A percentile compares a stretch with the other conserved stretches of the same genome.
Evolutionary conservation across 768 basidiomycete species (phyloP).

Genomic region (Mycena floridula): DNA sequence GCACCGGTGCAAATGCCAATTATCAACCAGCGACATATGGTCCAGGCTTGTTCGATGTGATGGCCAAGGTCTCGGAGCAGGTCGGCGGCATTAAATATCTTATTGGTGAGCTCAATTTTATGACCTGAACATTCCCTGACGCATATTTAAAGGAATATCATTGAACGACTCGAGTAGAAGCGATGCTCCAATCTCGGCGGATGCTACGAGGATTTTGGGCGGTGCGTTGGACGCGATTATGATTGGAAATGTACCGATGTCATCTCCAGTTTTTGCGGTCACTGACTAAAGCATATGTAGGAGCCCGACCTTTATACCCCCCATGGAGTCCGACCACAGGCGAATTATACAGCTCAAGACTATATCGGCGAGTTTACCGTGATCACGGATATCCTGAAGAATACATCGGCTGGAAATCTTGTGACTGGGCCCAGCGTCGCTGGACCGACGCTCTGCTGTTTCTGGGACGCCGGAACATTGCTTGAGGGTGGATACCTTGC

Average conservation of each 20-base stretch:
- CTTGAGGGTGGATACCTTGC: conserved; percentile 35
- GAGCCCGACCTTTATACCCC: conserved; percentile 56
- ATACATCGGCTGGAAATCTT: conserved; percentile 33
- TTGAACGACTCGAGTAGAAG: conserved; percentile 32
- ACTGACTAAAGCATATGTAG: too few relatives aligned
- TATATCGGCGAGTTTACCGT: conserved; percentile 40
- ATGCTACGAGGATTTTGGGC: conserved; percentile 30
- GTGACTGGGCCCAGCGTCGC: conserved; percentile 30
- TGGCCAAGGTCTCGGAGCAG: conserved; percentile 30
- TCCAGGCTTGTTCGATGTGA: conserved; percentile 39
- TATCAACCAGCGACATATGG: conserved; percentile 45
- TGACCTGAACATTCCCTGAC: conserved; percentile 5
- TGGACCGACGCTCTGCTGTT: conserved; percentile 46
- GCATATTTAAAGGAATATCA: conserved; percentile 29
- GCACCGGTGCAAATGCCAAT: conserved; percentile 29
- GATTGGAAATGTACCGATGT: conserved; percentile 50
- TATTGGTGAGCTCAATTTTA: conserved; percentile 22
- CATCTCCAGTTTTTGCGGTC: too few relatives aligned
- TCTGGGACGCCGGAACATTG: conserved; percentile 38
- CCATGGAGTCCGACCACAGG: conserved; percentile 32
- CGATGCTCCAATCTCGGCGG: conserved; percentile 24
- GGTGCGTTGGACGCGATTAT: conserved; percentile 37
- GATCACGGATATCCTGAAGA: conserved; percentile 28
- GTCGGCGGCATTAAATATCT: conserved; percentile 22
- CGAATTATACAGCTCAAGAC: conserved; percentile 39